Conservation (phyloP, 2,329 filamentous ascomycete species). For the Penicillium sp. region DNA sequence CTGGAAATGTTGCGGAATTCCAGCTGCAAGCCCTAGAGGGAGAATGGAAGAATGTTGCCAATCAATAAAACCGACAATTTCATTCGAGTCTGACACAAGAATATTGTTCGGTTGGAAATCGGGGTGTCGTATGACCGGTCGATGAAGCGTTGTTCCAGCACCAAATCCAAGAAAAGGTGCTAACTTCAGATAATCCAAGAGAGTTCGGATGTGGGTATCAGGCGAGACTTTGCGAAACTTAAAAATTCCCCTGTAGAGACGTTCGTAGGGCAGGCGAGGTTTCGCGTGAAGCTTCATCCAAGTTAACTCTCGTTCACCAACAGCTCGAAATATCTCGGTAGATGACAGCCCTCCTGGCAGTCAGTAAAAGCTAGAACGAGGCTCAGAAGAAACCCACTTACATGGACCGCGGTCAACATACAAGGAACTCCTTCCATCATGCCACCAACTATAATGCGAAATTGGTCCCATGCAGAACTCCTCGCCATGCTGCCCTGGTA, state of each 20-base stretch:
- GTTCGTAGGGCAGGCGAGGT: background rate
- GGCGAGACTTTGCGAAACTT: background rate
- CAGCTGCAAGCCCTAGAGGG: constrained; percentile 34
- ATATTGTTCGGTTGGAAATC: background rate
- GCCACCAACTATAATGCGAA: background rate
- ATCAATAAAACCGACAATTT: constrained; percentile 38
- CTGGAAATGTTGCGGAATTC: constrained; percentile 37
- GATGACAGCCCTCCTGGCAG: background rate
- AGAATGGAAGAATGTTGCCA: constrained; percentile 39
- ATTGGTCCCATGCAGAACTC: background rate
- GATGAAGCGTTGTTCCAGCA: background rate
- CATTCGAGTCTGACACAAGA: constrained; percentile 25
- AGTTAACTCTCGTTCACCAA: background rate
- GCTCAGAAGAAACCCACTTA: background rate
- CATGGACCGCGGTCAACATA: background rate
- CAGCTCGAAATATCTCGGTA: background rate
- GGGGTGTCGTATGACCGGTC: background rate
- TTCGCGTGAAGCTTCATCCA: background rate
- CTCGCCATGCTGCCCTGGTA: background rate
- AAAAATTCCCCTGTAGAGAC: background rate
- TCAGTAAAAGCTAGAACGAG: background rate
- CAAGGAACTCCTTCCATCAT: background rate
- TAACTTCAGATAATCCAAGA: background rate
- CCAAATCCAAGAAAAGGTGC: background rate
- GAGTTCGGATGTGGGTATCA: background rate